phyloP scores from a whole-genome alignment of 1,284 basidiomycete species.

The Puccinia coronata region DNA sequence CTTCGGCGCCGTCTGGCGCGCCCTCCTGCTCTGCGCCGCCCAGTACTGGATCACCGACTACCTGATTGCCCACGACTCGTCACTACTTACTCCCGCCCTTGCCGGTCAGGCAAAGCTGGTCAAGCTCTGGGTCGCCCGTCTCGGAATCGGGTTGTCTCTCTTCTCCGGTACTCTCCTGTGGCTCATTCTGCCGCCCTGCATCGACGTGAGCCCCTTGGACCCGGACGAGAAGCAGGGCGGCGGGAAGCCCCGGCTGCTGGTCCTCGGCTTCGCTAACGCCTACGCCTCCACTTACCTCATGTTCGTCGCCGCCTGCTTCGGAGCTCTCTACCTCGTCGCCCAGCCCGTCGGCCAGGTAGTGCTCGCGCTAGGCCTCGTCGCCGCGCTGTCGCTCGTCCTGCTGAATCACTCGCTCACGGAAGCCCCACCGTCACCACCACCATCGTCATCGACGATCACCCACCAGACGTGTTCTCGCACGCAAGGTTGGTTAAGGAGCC shows the following conservation, averaged over 20 bases:
- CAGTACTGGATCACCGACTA: slow-evolving; percentile 79
- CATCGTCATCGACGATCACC: too few species aligned
- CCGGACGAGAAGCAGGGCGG: slow-evolving; percentile 28
- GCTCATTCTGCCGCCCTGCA: slow-evolving; percentile 71
- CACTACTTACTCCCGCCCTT: slow-evolving; percentile 50
- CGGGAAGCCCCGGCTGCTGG: slow-evolving; percentile 64
- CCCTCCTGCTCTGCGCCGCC: slow-evolving; percentile 66
- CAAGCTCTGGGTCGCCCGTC: slow-evolving; percentile 69
- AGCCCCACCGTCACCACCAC: too few species aligned
- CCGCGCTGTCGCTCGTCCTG: slow-evolving; percentile 73
- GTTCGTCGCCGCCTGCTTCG: slow-evolving; percentile 71
- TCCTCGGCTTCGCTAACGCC: slow-evolving; percentile 85
- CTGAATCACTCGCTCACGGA: slow-evolving; percentile 77
- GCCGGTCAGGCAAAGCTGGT: slow-evolving; percentile 56
- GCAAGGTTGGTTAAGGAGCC: too few species aligned
- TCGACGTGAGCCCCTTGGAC: slow-evolving; percentile 65
- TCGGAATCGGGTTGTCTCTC: slow-evolving; percentile 64
- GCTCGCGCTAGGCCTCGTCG: slow-evolving; percentile 68
- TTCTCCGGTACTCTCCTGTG: slow-evolving; percentile 68
- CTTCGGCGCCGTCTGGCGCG: slow-evolving; percentile 66
- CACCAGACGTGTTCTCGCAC: too few species aligned
- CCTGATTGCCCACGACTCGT: slow-evolving; percentile 52
- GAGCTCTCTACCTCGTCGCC: slow-evolving; percentile 67
- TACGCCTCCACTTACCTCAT: slow-evolving; percentile 84
- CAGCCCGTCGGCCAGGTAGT: slow-evolving; percentile 82